Conservation (phyloP, 371 early-diverging fungal genomes). For the Apophysomyces ossiformis region DNA sequence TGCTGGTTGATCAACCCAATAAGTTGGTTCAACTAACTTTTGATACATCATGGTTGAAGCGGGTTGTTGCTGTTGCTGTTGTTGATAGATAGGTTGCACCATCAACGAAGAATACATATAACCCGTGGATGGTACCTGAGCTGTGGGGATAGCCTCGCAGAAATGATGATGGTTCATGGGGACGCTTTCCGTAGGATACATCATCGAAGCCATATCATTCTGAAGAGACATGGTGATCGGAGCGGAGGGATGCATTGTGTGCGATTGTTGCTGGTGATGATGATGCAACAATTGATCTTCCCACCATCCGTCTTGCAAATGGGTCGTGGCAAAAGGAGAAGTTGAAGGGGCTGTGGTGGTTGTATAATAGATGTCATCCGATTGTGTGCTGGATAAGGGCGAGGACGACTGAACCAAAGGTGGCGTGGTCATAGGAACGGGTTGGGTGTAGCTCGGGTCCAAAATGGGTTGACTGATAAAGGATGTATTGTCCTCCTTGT, state of each 20-base stretch:
- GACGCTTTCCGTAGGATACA: neutral
- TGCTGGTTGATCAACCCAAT: neutral
- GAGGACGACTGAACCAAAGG: conserved; percentile 8
- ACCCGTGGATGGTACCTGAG: neutral
- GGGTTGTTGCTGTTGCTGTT: conserved; percentile 4
- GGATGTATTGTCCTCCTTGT: neutral
- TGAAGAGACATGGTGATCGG: no score
- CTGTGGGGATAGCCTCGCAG: neutral
- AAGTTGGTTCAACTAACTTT: neutral
- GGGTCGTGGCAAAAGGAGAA: neutral
- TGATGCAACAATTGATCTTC: neutral
- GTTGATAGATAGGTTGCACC: conserved; percentile 6
- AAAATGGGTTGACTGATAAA: conserved; percentile 5
- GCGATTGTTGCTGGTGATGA: neutral
- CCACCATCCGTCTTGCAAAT: conserved; percentile 7
- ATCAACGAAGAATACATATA: conserved; percentile 3
- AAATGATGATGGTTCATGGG: neutral
- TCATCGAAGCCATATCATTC: neutral
- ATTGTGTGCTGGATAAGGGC: neutral
- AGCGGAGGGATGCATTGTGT: no score
- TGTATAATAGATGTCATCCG: conserved; percentile 4
- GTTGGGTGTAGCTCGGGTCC: conserved; percentile 6
- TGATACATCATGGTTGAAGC: conserved; percentile 1
- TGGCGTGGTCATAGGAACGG: neutral
- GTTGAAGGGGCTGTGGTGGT: neutral